phyloP scores from a whole-genome alignment of 2,329 filamentous ascomycete genomes.

The Leptosphaerulina australis region DNA sequence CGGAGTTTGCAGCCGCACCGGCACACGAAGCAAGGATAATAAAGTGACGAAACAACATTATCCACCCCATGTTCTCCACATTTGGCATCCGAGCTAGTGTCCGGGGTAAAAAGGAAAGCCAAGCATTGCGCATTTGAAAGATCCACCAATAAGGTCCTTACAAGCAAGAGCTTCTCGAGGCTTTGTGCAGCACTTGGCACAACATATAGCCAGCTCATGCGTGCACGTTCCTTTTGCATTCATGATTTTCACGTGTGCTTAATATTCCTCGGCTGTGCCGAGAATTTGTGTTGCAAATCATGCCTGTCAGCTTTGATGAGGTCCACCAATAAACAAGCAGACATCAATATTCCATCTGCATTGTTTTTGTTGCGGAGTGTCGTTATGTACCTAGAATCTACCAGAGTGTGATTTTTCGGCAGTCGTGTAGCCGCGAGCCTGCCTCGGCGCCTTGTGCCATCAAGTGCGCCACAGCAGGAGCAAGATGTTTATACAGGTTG shows the following conservation, averaged over 20 bases:
- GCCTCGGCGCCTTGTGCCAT: too few relatives aligned
- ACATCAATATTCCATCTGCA: too few relatives aligned
- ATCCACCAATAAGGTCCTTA: slow-evolving; percentile 10
- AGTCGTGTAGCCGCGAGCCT: too few relatives aligned
- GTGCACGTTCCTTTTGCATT: too few relatives aligned
- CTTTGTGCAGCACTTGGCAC: slow-evolving; percentile 1
- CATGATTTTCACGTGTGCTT: not conserved
- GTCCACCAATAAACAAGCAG: slow-evolving; percentile 5
- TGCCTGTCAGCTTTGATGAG: not conserved
- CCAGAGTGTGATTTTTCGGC: too few relatives aligned
- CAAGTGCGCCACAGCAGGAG: too few relatives aligned
- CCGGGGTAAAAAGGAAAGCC: slow-evolving; percentile 14
- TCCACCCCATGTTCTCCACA: slow-evolving; percentile 1
- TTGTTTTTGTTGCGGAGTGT: too few relatives aligned
- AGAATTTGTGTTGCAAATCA: not conserved
- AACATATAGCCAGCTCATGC: not conserved
- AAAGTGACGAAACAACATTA: not conserved
- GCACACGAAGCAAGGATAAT: not conserved
- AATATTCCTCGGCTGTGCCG: not conserved
- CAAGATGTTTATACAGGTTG: too few relatives aligned
- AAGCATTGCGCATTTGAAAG: slow-evolving; percentile 1
- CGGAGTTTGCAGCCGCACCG: not conserved
- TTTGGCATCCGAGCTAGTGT: slow-evolving; percentile 2
- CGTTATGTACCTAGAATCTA: too few relatives aligned
- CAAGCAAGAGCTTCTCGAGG: slow-evolving; percentile 1